Conservation (phyloP, 495 filamentous ascomycete genomes). For the Lasiosphaeris hirsuta region DNA sequence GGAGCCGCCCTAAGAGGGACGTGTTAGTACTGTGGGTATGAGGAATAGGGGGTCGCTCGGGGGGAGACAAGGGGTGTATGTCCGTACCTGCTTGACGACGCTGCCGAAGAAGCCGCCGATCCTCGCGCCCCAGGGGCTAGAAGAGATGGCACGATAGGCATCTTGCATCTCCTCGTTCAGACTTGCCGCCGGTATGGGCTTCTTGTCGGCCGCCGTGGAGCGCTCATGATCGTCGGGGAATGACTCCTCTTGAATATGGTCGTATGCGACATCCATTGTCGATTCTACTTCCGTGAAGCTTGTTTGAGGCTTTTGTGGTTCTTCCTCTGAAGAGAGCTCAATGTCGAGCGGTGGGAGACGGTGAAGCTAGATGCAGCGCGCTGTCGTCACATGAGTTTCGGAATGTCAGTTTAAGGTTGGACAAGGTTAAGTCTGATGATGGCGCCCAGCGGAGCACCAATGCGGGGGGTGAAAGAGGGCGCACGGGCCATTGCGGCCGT, state of each 20-base stretch:
- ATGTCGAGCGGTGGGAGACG: not conserved
- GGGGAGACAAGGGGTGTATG: conserved; percentile 3
- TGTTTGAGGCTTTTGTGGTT: not conserved
- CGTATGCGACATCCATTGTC: conserved; percentile 92
- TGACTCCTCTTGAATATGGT: conserved; percentile 87
- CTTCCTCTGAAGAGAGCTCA: too few species aligned
- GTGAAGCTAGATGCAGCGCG: not conserved
- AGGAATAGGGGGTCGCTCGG: not conserved
- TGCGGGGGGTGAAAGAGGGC: conserved; percentile 1
- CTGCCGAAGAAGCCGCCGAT: conserved; percentile 86
- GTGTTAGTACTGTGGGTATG: not conserved
- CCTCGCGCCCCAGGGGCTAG: conserved; percentile 82
- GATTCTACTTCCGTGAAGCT: not conserved
- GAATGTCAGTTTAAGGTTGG: conserved; percentile 9
- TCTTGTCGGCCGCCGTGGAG: conserved; percentile 35
- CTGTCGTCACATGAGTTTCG: conserved; percentile 18
- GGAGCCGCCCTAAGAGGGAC: conserved; percentile 63
- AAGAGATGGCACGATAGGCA: conserved; percentile 88
- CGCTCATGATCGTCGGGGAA: conserved; percentile 56
- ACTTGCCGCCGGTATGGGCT: conserved; percentile 51
- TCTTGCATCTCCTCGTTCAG: conserved; percentile 90
- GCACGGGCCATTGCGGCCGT: not conserved
- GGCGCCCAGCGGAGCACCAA: not conserved
- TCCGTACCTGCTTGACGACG: conserved; percentile 77
- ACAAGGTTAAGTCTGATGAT: conserved; percentile 4